Percentiles rank a stretch among this genome's conserved stretches.
These are phyloP conservation scores for Saturnispora gosingensis DNA, from an alignment of 805 yeast species.

Conservation along the genomic window DNA sequence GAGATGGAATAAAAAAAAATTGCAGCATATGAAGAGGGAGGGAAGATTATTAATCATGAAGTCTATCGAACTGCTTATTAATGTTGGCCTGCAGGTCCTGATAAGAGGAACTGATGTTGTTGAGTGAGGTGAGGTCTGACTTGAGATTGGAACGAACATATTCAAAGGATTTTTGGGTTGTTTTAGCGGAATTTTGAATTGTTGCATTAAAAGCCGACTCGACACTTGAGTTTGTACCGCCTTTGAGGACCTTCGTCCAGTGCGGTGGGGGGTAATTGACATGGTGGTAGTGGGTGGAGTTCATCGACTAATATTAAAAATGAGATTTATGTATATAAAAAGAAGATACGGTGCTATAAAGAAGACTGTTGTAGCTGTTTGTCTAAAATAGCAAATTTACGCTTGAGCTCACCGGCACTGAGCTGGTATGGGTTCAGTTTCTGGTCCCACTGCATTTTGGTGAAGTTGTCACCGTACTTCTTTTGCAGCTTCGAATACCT, in stretches of 20 bases:
- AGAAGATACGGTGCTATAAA: background rate
- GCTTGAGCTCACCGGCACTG: conserved; percentile 72
- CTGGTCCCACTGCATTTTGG: conserved; percentile 86
- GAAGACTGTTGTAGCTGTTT: background rate
- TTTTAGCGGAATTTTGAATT: background rate
- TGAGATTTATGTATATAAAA: background rate
- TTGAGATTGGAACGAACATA: background rate
- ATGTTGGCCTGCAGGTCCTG: background rate
- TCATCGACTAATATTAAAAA: background rate
- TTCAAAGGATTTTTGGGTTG: conserved; percentile 1
- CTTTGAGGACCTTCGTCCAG: background rate
- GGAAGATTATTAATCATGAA: background rate
- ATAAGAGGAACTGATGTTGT: background rate
- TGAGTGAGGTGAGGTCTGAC: background rate
- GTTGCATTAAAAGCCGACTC: background rate
- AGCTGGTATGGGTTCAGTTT: conserved; percentile 78
- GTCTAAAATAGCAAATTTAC: conserved; percentile 65
- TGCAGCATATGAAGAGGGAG: background rate
- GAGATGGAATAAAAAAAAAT: background rate
- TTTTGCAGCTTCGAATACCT: conserved; percentile 59
- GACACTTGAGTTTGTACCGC: background rate
- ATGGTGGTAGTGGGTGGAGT: background rate
- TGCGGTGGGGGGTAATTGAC: background rate
- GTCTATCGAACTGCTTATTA: background rate
- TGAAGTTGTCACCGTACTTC: conserved; percentile 82